Percentiles rank a stretch among this genome's conserved stretches.
These are phyloP conservation scores for Teratosphaeria gauchensis DNA, from an alignment of 2,329 filamentous ascomycete genomes.

Conservation along the genomic window DNA sequence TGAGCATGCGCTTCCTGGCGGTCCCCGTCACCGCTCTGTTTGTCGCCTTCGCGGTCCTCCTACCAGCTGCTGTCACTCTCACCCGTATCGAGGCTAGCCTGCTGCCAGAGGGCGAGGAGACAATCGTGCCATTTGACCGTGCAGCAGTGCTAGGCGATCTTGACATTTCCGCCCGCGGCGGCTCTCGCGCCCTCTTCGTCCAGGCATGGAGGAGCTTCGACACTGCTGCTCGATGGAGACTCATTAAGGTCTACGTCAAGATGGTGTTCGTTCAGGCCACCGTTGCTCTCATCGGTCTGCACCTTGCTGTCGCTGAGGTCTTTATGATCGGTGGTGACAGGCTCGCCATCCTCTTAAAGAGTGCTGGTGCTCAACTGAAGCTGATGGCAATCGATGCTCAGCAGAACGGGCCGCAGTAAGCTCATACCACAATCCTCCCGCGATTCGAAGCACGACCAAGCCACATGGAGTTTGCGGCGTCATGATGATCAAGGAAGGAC, in stretches of 20 bases:
- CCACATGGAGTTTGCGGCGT: too few relatives aligned
- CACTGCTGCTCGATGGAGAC: conserved; percentile 59
- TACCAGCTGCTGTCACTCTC: conserved; percentile 69
- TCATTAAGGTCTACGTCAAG: conserved; percentile 69
- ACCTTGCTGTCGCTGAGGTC: conserved; percentile 19
- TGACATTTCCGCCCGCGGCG: conserved; percentile 60
- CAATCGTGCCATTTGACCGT: conserved; percentile 84
- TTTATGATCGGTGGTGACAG: conserved; percentile 22
- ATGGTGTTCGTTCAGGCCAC: conserved; percentile 44
- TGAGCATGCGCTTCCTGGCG: conserved; percentile 34
- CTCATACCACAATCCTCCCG: too few relatives aligned
- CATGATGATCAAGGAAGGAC: too few relatives aligned
- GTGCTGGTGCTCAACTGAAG: conserved; percentile 16
- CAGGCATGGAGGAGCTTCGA: conserved; percentile 76
- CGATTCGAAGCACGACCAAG: too few relatives aligned
- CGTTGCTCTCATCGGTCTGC: conserved; percentile 16
- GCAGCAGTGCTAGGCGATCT: conserved; percentile 61
- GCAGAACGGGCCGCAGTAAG: neutral
- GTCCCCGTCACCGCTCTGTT: conserved; percentile 32
- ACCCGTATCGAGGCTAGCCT: conserved; percentile 80
- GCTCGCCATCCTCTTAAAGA: conserved; percentile 17
- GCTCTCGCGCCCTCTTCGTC: conserved; percentile 47
- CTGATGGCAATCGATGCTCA: conserved; percentile 16
- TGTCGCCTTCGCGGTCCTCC: conserved; percentile 57
- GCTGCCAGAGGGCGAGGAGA: conserved; percentile 69